Conservation (phyloP, 306 rosid species). For the Ochetophila trinervis region DNA sequence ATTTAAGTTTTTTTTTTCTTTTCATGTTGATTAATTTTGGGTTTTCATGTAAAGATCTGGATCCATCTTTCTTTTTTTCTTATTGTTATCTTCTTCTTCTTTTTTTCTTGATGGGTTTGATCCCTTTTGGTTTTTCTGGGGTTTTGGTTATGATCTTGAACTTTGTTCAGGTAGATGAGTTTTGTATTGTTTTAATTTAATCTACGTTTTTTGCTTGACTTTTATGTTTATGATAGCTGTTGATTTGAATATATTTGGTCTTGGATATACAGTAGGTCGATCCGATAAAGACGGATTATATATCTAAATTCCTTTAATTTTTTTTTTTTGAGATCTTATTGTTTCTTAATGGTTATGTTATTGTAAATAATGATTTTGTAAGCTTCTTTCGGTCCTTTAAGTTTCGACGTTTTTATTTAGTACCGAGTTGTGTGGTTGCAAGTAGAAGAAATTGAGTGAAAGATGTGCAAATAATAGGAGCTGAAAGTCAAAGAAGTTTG, state of each 20-base stretch:
- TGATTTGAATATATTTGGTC: slow-evolving; percentile 3
- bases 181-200: not conserved
- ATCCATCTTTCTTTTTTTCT: not conserved
- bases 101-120: not conserved
- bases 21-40: not conserved
- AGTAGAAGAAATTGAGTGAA: no score
- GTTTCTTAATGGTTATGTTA: no score
- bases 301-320: no score
- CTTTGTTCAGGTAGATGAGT: not conserved
- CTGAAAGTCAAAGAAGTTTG: no score
- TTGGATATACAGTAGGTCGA: not conserved
- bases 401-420: no score
- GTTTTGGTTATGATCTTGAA: not conserved
- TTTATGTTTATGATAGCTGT: not conserved
- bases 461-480: no score
- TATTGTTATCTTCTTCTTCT: no score
- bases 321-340: no score
- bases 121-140: not conserved
- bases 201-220: not conserved
- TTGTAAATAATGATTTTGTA: no score
- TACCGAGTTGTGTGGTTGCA: no score
- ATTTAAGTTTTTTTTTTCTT: not conserved
- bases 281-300: no score
- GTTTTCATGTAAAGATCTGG: not conserved
- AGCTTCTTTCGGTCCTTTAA: no score